Evolutionary conservation across 768 basidiomycete genomes (phyloP), one percentile per base, ranked within the genome.

Genomic region (Cystobasidiopsis lactophilus): DNA sequence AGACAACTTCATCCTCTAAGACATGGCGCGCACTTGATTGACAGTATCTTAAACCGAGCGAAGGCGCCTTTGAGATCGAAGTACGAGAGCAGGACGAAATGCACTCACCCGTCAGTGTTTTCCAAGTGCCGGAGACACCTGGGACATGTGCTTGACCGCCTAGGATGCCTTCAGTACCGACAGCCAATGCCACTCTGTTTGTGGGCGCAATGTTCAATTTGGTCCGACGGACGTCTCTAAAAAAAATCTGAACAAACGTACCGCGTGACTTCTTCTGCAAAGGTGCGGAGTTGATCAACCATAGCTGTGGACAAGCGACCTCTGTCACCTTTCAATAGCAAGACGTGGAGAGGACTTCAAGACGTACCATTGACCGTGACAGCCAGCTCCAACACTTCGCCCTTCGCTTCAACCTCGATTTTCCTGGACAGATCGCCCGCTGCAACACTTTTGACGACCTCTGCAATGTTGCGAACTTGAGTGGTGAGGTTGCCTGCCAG

Each of bases 221-320:
- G n/a, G n/a, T n/a, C n/a, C n/a, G n/a, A n/a, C n/a, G n/a, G n/a
- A n/a, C n/a, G n/a, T n/a, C n/a, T n/a, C n/a, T n/a, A n/a, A n/a
- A n/a, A n/a, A n/a, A n/a, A n/a, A n/a, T n/a, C n/a, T n/a, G n/a
- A n/a, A n/a, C n/a, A n/a, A n/a, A n/a, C n/a, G n/a, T n/a, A n/a
- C n/a, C n/a, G 75, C 11, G 58, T 60, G 19, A 91, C 85, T 50
- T 70, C 68, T 63, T 79, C 79, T 33, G 89, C 85, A 66, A 95
- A 91, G 62, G 82, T 80, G 52, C 81, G 78, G 27, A 95, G 71
- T 60, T 75, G 73, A 63, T 78, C 77, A 57, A 77, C 73, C 77
- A 79, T 78, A n/a, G 73, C 33, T 35, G 16, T 7, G 9, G 16
- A 35, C 33, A 35, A 7, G 27, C 33, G 19, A 52, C 16, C n/a